Base-by-base conservation (phyloP, 768 basidiomycete species). In the Nevesoporus exiguus region DNA sequence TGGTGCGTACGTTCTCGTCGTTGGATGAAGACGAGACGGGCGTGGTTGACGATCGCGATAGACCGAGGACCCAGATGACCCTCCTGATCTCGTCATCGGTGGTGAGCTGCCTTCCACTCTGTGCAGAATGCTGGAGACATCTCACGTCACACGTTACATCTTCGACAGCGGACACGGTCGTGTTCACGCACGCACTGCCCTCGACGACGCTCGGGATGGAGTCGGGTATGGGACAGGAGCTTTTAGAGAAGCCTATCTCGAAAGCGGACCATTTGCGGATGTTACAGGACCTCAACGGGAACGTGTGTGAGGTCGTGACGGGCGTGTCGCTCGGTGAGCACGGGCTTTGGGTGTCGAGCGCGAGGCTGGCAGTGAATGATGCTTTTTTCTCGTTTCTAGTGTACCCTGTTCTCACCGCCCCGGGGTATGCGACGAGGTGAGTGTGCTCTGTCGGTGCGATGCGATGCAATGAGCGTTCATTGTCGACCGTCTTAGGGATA, bases 141-240 rank as follows among this genome's bases (percentile, higher is more conserved):
- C n/a, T n/a, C n/a, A n/a, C n/a, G 8, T 29, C 43, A 44, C 27
- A 17, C 15, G 15, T 4, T 27, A 3, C 17, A n/a, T n/a, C n/a
- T n/a, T n/a, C n/a, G n/a, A 13, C 22, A 19, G 97, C 96, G 58
- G 97, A 99, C 68, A 98, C 97, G 0, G 85, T 99, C 14, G 93
- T 98, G n/a, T 75, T 99, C 39, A 88, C 86, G 5, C 89, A 88
- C 61, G 78, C 81, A 0, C 76, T 81, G 47, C 83, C 87, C 1
- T 72, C 81, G 40, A 80, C 82, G 2, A 80, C 85, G 11, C 48
- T 61, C 29, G 68, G 68, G 50, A 69, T 67, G 64, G 78, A 80
- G 49, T 70, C 70, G 1, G 68, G 74, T 24, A 69, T 70, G 6
- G 68, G 65, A 2, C 92, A 92, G 52, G 89, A 93, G 47, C 75